These are phyloP conservation scores for Cryptococcus jaspeensis DNA, from an alignment of 1,284 basidiomycete genomes.

Conservation along the genomic window DNA sequence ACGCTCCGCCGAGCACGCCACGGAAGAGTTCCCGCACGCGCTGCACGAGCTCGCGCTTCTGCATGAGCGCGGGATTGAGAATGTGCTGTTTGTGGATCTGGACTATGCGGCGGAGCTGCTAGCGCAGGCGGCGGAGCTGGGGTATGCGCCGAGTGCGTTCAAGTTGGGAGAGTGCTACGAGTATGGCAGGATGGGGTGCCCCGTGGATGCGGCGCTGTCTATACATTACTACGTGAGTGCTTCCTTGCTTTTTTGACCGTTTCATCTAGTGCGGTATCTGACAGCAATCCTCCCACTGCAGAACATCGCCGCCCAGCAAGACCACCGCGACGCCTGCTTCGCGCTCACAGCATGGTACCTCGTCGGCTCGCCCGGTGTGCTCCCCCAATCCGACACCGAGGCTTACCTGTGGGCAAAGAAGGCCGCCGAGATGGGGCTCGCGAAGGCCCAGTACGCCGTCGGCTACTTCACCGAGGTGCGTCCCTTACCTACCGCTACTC, in stretches of 20 bases:
- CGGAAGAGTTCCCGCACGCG: slow-evolving; percentile 92
- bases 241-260: background rate
- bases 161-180: slow-evolving; percentile 98
- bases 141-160: slow-evolving; percentile 94
- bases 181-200: slow-evolving; percentile 98
- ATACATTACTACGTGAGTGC: slow-evolving; percentile 97
- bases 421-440: slow-evolving; percentile 87
- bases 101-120: slow-evolving; percentile 94
- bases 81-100: slow-evolving; percentile 92
- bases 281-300: slow-evolving; percentile 43
- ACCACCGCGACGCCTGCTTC: slow-evolving; percentile 95
- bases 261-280: background rate
- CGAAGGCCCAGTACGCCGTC: slow-evolving; percentile 94
- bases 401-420: slow-evolving; percentile 95
- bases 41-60: slow-evolving; percentile 91
- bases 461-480: slow-evolving; percentile 89
- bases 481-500: background rate
- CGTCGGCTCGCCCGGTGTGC: slow-evolving; percentile 93
- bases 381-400: slow-evolving; percentile 96
- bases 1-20: slow-evolving; percentile 89
- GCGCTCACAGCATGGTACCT: slow-evolving; percentile 99
- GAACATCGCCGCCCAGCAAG: slow-evolving; percentile 97
- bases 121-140: slow-evolving; percentile 91
- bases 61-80: slow-evolving; percentile 93
- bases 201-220: slow-evolving; percentile 92